Conservation (phyloP, 2,329 filamentous ascomycete species). For the Cylindrodendrum hubeiense region DNA sequence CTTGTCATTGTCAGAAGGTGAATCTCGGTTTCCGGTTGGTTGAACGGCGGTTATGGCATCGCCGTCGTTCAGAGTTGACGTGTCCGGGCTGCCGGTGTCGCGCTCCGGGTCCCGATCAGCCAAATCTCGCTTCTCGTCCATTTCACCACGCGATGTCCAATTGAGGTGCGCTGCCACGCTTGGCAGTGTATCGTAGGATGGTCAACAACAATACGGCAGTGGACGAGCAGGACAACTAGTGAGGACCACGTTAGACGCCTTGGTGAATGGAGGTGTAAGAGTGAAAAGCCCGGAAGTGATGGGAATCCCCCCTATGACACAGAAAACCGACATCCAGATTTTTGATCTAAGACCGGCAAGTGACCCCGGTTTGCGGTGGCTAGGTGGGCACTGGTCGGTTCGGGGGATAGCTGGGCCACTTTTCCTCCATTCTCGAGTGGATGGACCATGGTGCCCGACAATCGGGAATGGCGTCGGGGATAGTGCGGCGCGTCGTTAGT, state of each 20-base stretch:
- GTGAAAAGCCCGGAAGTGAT: background rate
- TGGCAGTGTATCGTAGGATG: background rate
- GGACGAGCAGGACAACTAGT: background rate
- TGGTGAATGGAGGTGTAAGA: background rate
- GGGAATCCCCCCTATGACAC: conserved; percentile 12
- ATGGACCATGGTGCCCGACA: conserved; percentile 24
- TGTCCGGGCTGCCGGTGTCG: conserved; percentile 30
- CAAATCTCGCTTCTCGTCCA: conserved; percentile 36
- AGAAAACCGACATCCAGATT: conserved; percentile 15
- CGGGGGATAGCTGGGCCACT: conserved; percentile 6
- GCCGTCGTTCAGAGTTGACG: conserved; percentile 37
- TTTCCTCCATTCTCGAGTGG: background rate
- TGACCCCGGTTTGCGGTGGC: conserved; percentile 25
- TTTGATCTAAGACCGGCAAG: conserved; percentile 20
- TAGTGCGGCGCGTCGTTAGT: conserved; percentile 31
- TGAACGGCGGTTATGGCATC: conserved; percentile 35
- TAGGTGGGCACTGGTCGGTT: conserved; percentile 7
- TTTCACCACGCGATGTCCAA: conserved; percentile 15
- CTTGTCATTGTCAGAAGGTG: conserved; percentile 26
- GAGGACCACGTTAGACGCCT: background rate
- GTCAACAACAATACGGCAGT: background rate
- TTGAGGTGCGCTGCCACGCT: background rate
- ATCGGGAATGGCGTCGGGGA: conserved; percentile 39
- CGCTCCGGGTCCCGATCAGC: conserved; percentile 23
- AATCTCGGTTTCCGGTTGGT: conserved; percentile 16